Evolutionary conservation across 768 basidiomycete species (phyloP), one percentile per base, ranked within the genome.

Genomic region (Collybia sp.): DNA sequence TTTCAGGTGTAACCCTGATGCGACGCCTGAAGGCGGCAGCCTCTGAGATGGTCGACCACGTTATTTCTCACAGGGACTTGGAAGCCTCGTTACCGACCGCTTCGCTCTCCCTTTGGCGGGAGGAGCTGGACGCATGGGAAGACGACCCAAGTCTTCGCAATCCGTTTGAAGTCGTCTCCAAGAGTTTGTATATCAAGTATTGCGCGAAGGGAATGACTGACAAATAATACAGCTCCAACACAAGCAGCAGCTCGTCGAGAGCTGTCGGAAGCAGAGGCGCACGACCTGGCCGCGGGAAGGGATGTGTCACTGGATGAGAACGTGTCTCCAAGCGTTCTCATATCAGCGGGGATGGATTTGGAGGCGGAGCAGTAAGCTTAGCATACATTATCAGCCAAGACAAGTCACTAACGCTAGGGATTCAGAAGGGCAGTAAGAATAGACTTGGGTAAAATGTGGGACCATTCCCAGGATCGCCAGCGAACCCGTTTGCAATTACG

Each of bases 281-380:
- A 37, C 2, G 44, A 31, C 5, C 11, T 50, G 30, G 16, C 15
- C 15, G 20, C 13, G 2, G 48, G 46, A 6, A 31, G 12, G 31
- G 51, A 45, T 32, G 45, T 41, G 5, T 30, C 46, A 3, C 15
- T 53, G 13, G 37, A 56, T 40, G 44, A 50, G 4, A 38, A 45
- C 11, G 34, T 54, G 12, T 46, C 52, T 1, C 48, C 52, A n/a
- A 48, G 46, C 16, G 45, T 45, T 2, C 38, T 57, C 1, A 55
- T 61, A 1, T 30, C 42, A 1, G 16, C 25, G 6, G 57, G 59
- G 5, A 17, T 61, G 5, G 51, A 55, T n/a, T 17, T 62, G 1
- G 60, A 60, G 40, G 48, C 44, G 1, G 47, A 55, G 34, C 53
- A 58, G 57, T 59, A 35, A 13, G 53, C 18, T 19, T 25, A 25